Base-by-base conservation (phyloP, 345 rosid species). In the Mercurialis annua region DNA sequence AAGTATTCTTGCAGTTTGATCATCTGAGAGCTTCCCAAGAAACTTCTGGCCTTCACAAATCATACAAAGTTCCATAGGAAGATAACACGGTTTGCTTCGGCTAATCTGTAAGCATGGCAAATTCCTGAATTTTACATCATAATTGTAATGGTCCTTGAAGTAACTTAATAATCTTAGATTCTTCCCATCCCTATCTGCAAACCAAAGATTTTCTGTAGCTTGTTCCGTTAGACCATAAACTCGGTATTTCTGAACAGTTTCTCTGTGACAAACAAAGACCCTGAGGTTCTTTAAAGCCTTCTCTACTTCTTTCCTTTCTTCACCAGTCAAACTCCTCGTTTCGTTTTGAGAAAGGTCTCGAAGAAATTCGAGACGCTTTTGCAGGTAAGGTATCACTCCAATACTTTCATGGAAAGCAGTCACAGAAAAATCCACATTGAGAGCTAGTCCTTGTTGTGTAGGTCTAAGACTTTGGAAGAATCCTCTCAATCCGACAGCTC, bases 31-130 rank as follows among this genome's bases (percentile, higher is more conserved):
- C 78, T 90, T 93, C 30, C 98, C 98, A 6, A 93, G 96, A 84
- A 93, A 93, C 72, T 90, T 93, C 81, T 93, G 98, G 33, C 98
- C 98, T 81, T 93, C 98, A 68, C 98, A 89, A 38, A 93, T 90
- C 80, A 90, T 82, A 66, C 98, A 93, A 20, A 93, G 90, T 65
- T 93, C 98, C 96, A 90, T 90, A 16, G 98, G 97, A 75, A 93
- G 92, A 81, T 93, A 93, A 77, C 97, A 93, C 20, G 97, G 94
- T 59, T 85, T 93, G 42, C 90, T 86, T 82, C 96, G 84, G 80
- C 97, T 89, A 26, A 86, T 84, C 82, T 90, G 98, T 69, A 93
- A 78, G 77, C 97, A 93, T 0, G 98, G 98, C 83, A 93, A 77
- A 78, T 86, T 82, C 78, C 91, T 79, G 69, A 72, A 90, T 77